Percentiles rank a stretch among this genome's conserved stretches.
phyloP scores from a whole-genome alignment of 208 protist genomes.

The Acanthamoeba lenticulata region DNA sequence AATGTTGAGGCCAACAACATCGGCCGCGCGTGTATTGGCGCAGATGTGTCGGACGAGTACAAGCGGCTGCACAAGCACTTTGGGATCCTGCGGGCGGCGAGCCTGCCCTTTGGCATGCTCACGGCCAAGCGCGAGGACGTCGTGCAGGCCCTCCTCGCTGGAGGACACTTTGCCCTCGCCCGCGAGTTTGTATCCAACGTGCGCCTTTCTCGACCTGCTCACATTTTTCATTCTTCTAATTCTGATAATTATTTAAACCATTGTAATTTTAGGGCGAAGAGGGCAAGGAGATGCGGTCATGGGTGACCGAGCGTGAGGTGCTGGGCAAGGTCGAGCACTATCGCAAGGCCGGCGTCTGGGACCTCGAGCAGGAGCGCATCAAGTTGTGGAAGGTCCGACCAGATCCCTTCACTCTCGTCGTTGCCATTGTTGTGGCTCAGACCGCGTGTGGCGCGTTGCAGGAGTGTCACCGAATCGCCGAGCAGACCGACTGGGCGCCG shows the following conservation, averaged over 20 bases:
- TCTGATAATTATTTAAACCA: too few relatives aligned
- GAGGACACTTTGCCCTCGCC: not conserved
- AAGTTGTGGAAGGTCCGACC: not conserved
- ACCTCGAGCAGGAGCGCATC: not conserved
- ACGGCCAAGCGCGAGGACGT: not conserved
- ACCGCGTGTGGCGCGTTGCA: too few relatives aligned
- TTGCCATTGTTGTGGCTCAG: too few relatives aligned
- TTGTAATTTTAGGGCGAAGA: not conserved
- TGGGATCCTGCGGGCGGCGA: not conserved
- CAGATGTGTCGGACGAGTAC: slow-evolving; percentile 33
- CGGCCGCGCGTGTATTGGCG: too few relatives aligned
- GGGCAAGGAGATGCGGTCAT: slow-evolving; percentile 21
- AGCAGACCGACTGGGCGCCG: slow-evolving; percentile 18
- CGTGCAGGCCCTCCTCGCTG: not conserved
- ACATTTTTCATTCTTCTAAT: not conserved
- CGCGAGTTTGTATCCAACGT: not conserved
- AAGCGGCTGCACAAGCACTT: slow-evolving; percentile 40
- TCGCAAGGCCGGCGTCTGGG: not conserved
- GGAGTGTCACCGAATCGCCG: slow-evolving; percentile 14
- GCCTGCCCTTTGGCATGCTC: slow-evolving; percentile 34
- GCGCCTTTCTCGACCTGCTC: not conserved
- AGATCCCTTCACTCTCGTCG: not conserved
- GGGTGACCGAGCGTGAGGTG: not conserved
- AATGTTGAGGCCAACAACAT: not conserved
- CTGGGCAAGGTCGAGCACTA: slow-evolving; percentile 11